Base-by-base conservation (phyloP, 257 asterid species). In the Scutellaria minor region DNA sequence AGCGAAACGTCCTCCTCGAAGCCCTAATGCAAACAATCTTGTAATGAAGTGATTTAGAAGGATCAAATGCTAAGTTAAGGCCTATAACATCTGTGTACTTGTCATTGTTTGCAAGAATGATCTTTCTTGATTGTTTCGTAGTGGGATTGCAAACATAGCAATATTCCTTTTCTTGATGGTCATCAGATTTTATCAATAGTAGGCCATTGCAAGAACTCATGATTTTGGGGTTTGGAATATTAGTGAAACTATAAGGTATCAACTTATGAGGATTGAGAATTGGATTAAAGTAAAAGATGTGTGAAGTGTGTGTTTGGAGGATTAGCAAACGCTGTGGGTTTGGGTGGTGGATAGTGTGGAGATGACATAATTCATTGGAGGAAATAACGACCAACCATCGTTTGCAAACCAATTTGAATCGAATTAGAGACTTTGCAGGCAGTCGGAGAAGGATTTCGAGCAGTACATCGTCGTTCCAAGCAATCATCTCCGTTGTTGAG, bases 221-320 rank as follows among this genome's bases (percentile, higher is more conserved):
- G 5, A 47, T 27, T 7, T n/a, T 1, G 6, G 5, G 18, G 15
- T 46, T 3, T 1, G 35, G 3, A 27, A 27, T 9, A 6, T 53
- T 18, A 3, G 27, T 7, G 1, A 41, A 12, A 9, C 9, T 41
- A 40, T 14, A 62, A 9, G 68, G 68, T 41, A 39, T 15, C 15
- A 15, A 7, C 31, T 0, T 9, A 5, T n/a, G 6, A 5, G 3
- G 5, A 27, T 2, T 18, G 18, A 18, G 18, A 18, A 18, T 18
- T 18, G 18, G 9, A 47, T 10, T 1, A 47, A 12, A 7, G 9
- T 58, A 9, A 3, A 1, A 5, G 9, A 18, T 18, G 18, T 44
- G 5, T 2, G n/a, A 20, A 1, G 0, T 12, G 0, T 0, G 4
- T 7, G 0, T 2, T 6, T 5, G 0, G 37, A 5, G 24, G n/a